phyloP scores from a whole-genome alignment of 2,329 filamentous ascomycete genomes.

The Aspergillus brunneoviolaceus region DNA sequence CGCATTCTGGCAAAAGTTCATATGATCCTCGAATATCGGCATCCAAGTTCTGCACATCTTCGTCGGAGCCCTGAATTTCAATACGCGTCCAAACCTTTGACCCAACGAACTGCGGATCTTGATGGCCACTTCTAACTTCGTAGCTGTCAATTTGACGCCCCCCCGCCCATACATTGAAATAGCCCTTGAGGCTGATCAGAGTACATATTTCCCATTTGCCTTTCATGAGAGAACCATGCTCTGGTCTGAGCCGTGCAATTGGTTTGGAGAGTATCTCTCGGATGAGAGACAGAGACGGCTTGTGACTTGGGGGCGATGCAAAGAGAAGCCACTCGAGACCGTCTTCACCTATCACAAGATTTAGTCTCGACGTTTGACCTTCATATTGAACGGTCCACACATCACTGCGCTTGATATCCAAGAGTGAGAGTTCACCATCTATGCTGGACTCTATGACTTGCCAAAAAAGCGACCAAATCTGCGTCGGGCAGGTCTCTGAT shows the following conservation, averaged over 20 bases:
- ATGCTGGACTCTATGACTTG: slow-evolving; percentile 28
- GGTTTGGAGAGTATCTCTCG: slow-evolving; percentile 48
- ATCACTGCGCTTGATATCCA: slow-evolving; percentile 30
- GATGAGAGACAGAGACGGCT: slow-evolving; percentile 40
- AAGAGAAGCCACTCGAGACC: slow-evolving; percentile 50
- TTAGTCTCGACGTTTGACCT: slow-evolving; percentile 24
- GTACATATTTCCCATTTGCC: slow-evolving; percentile 49
- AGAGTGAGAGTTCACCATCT: slow-evolving; percentile 30
- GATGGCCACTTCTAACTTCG: slow-evolving; percentile 42
- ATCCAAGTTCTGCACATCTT: slow-evolving; percentile 30
- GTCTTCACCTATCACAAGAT: slow-evolving; percentile 26
- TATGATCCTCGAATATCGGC: slow-evolving; percentile 53
- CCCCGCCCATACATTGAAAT: slow-evolving; percentile 37
- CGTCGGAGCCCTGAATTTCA: slow-evolving; percentile 36
- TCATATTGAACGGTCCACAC: slow-evolving; percentile 34
- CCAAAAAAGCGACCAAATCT: slow-evolving; percentile 36
- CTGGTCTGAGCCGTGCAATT: slow-evolving; percentile 49
- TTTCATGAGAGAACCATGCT: slow-evolving; percentile 28
- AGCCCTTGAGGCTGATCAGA: slow-evolving; percentile 37
- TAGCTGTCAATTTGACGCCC: slow-evolving; percentile 38
- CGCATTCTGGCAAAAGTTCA: slow-evolving; percentile 54
- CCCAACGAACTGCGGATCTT: slow-evolving; percentile 36
- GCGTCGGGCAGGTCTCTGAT: slow-evolving; percentile 14
- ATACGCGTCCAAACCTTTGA: slow-evolving; percentile 49
- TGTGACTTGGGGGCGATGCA: slow-evolving; percentile 40